Base-by-base conservation (phyloP, 768 basidiomycete species). In the Lanmaoa pseudosensibilis region DNA sequence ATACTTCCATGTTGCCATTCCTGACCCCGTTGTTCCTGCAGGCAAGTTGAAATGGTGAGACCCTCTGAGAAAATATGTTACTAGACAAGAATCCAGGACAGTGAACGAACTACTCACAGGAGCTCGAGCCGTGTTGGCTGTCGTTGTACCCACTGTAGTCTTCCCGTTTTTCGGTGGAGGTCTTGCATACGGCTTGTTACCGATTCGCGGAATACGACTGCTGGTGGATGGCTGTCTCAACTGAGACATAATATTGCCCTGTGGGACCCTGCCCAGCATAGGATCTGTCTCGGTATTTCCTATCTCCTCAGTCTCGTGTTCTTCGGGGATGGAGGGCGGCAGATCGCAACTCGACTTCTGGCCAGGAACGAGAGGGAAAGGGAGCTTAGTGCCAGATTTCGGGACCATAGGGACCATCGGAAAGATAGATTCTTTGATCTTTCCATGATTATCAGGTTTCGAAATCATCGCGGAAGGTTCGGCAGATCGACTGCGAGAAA, bases 181-280 rank as follows among this genome's bases (percentile, higher is more conserved):
- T 55, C 82, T 77, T 32, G 78, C 71, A 68, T 87, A 87, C 3
- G 85, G 86, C 52, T 86, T 87, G 25, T 68, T 69, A 36, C 77
- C 78, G 40, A 83, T 82, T 56, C 86, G 77, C 18, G 86, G 86
- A 62, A 87, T 87, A 66, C 78, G 77, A 68, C 86, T 85, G 1
- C 75, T 78, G n/a, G 33, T 41, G 25, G 69, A 63, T 9, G 75
- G 69, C 58, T 84, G 81, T 63, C 78, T 83, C 50, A 86, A 64
- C 44, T 58, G 76, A 18, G 82, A 81, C 53, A 78, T 81, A 5
- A 62, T 57, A 21, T 61, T 61, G n/a, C 65, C 54, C 36, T 71
- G 62, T 19, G 65, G 47, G 41, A 37, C 63, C 50, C 37, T 69
- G 32, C 52, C 56, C 16, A 55, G 45, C 0, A 63, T 49, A 38